Conservation (phyloP, 2,329 filamentous ascomycete genomes). For the Colletotrichum sp. region DNA sequence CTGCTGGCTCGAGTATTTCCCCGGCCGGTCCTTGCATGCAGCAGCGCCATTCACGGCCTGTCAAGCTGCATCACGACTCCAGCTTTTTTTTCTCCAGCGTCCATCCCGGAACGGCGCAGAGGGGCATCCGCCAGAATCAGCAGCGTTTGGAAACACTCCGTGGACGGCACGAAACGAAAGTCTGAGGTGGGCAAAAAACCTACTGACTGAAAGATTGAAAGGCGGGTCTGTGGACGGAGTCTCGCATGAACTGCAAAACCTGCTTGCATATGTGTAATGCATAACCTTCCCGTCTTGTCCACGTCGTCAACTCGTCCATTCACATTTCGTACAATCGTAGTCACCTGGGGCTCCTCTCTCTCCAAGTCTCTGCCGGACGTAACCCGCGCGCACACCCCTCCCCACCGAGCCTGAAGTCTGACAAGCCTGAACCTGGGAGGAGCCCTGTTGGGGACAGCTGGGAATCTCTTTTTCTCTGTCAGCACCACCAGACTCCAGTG, state of each 20-base stretch:
- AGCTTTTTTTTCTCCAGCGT: constrained; percentile 5
- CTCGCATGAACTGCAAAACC: constrained; percentile 22
- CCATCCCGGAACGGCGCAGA: background rate
- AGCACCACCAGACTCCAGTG: background rate
- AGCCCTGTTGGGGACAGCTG: background rate
- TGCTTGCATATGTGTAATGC: constrained; percentile 21
- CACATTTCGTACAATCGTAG: constrained; percentile 17
- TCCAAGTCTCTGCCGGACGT: constrained; percentile 6
- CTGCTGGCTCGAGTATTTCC: background rate
- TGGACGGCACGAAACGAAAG: background rate
- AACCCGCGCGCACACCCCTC: constrained; percentile 1
- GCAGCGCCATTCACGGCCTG: background rate
- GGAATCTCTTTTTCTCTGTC: background rate
- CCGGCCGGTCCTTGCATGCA: constrained; percentile 10
- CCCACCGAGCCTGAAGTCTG: constrained; percentile 1
- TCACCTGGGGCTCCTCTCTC: constrained; percentile 1
- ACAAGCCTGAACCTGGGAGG: constrained; percentile 13
- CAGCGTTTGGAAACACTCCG: background rate
- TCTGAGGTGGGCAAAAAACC: background rate
- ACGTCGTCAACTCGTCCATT: constrained; percentile 1
- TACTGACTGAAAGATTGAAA: background rate
- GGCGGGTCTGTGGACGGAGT: background rate
- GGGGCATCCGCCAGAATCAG: background rate
- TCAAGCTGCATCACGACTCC: constrained; percentile 7
- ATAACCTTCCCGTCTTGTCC: constrained; percentile 14